These are phyloP conservation scores for Auriscalpium orientale DNA, from an alignment of 768 basidiomycete species.

Conservation along the genomic window DNA sequence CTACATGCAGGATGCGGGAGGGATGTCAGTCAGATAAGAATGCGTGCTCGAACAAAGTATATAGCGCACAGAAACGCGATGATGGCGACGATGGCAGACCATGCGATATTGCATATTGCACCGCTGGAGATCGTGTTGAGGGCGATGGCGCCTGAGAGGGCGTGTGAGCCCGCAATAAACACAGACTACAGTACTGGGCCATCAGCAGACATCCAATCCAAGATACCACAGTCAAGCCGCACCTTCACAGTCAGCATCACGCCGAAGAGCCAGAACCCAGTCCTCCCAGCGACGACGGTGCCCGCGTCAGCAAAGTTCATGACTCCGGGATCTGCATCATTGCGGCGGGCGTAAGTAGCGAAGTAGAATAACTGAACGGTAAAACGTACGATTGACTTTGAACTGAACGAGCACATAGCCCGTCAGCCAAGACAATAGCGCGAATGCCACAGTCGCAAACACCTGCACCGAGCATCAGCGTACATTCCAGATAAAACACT, in stretches of 20 bases:
- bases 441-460: neutral
- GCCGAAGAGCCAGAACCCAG: conserved; percentile 1
- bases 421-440: neutral
- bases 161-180: neutral
- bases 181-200: neutral
- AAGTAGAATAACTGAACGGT: neutral
- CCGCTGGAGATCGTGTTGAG: neutral
- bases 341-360: too few relatives aligned
- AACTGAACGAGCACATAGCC: conserved; percentile 2
- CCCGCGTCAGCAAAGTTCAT: conserved; percentile 2
- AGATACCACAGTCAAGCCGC: neutral
- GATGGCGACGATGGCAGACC: conserved; percentile 1
- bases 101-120: neutral
- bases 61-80: neutral
- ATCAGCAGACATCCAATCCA: neutral
- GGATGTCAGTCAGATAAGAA: too few relatives aligned
- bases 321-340: neutral
- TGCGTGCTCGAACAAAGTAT: neutral
- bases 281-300: neutral
- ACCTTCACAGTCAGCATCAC: neutral
- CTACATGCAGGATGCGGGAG: neutral
- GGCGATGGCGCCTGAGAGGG: neutral
- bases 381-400: neutral
- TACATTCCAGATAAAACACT: neutral
- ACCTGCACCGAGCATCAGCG: neutral